phyloP scores from a whole-genome alignment of 2,329 filamentous ascomycete genomes.

The Trichoderma lentiforme region DNA sequence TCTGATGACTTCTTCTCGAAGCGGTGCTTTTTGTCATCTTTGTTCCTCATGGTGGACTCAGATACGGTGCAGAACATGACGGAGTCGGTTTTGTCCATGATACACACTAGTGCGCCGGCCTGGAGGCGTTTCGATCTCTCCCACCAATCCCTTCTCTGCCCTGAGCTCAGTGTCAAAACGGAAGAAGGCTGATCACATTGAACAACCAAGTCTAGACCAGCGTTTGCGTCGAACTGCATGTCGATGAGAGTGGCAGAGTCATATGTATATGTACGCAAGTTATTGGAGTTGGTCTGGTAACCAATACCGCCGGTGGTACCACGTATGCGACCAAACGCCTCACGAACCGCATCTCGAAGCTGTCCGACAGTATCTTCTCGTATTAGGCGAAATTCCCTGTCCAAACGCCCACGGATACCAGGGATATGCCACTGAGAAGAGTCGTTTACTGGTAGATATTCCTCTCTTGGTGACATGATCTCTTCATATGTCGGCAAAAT shows the following conservation, averaged over 20 bases:
- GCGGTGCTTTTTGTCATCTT: slow-evolving; percentile 21
- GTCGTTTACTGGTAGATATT: slow-evolving; percentile 44
- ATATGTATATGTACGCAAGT: slow-evolving; percentile 28
- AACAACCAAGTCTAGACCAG: slow-evolving; percentile 44
- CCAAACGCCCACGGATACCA: slow-evolving; percentile 47
- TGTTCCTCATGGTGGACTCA: slow-evolving; percentile 21
- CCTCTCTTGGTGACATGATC: slow-evolving; percentile 39
- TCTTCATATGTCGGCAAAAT: slow-evolving; percentile 50
- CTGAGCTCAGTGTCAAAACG: slow-evolving; percentile 21
- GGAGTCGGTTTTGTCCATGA: slow-evolving; percentile 39
- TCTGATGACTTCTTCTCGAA: not conserved
- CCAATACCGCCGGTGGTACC: not conserved
- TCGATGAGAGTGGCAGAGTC: slow-evolving; percentile 30
- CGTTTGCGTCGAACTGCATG: slow-evolving; percentile 35
- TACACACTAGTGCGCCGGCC: slow-evolving; percentile 48
- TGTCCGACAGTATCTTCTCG: slow-evolving; percentile 55
- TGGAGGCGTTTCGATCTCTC: slow-evolving; percentile 45
- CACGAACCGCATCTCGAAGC: slow-evolving; percentile 46
- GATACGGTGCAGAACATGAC: slow-evolving; percentile 42
- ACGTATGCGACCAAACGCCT: slow-evolving; percentile 36
- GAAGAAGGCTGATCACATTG: slow-evolving; percentile 44
- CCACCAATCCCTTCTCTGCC: slow-evolving; percentile 49
- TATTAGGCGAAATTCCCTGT: slow-evolving; percentile 54
- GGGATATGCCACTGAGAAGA: slow-evolving; percentile 33
- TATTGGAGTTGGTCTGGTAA: slow-evolving; percentile 24